These are phyloP conservation scores for Fusarium sterilihyphosum DNA, from an alignment of 2,329 filamentous ascomycete genomes.

Conservation along the genomic window DNA sequence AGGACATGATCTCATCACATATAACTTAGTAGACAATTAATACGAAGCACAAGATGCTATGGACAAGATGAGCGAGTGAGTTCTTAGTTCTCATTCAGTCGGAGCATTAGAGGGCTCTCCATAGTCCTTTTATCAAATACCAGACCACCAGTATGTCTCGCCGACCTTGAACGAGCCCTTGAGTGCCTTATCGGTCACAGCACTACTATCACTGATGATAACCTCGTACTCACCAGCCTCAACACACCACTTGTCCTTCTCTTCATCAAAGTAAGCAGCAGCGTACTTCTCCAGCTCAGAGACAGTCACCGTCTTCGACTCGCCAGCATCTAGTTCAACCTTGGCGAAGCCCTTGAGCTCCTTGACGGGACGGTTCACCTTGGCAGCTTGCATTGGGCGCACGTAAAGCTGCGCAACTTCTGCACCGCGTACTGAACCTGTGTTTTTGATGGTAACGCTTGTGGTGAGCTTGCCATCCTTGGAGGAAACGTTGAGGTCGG, in stretches of 20 bases:
- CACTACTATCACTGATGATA: constrained; percentile 67
- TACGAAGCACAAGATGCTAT: background rate
- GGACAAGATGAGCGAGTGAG: background rate
- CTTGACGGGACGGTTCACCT: constrained; percentile 66
- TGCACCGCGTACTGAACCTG: constrained; percentile 62
- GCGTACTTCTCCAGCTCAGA: constrained; percentile 70
- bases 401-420: constrained; percentile 70
- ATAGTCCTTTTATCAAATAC: constrained; percentile 50
- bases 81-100: background rate
- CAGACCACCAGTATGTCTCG: constrained; percentile 75
- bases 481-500: constrained; percentile 59
- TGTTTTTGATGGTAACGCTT: constrained; percentile 67
- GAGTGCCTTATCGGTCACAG: constrained; percentile 58
- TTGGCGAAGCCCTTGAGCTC: constrained; percentile 75
- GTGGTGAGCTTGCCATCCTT: constrained; percentile 59
- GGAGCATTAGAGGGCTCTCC: background rate
- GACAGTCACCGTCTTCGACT: constrained; percentile 67
- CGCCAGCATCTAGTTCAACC: constrained; percentile 68
- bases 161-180: constrained; percentile 64
- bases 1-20: background rate
- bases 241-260: constrained; percentile 70
- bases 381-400: constrained; percentile 60
- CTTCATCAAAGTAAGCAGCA: constrained; percentile 77
- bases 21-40: background rate
- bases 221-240: constrained; percentile 74